A percentile compares a stretch with the other conserved stretches of the same genome.
These are phyloP conservation scores for Wallacemonas sp. DNA, from an alignment of 208 protist species.

Conservation along the genomic window DNA sequence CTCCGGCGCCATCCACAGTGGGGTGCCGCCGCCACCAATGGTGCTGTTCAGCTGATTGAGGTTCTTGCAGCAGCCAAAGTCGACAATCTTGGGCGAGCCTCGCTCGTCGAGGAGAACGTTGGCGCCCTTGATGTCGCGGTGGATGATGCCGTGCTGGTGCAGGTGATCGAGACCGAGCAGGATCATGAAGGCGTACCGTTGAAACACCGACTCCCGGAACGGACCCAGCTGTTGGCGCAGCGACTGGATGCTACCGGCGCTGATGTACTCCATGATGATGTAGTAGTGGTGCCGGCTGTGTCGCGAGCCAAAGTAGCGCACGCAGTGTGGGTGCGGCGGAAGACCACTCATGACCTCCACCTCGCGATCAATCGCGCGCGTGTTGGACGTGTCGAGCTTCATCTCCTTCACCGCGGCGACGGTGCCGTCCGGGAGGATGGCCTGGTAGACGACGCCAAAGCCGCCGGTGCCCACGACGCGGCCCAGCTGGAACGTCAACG, in stretches of 20 bases:
- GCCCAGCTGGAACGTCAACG: slow-evolving; percentile 61
- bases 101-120: slow-evolving; percentile 89
- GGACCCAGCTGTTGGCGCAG: slow-evolving; percentile 53
- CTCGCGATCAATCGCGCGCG: slow-evolving; percentile 73
- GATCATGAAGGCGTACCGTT: slow-evolving; percentile 78
- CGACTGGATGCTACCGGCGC: slow-evolving; percentile 79
- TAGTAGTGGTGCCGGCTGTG: slow-evolving; percentile 70
- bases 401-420: slow-evolving; percentile 80
- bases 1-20: slow-evolving; percentile 86
- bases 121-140: slow-evolving; percentile 91
- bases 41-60: slow-evolving; percentile 50
- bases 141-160: slow-evolving; percentile 80
- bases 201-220: slow-evolving; percentile 71
- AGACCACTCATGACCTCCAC: slow-evolving; percentile 66
- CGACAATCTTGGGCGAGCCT: slow-evolving; percentile 90
- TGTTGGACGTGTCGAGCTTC: slow-evolving; percentile 52
- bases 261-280: slow-evolving; percentile 89
- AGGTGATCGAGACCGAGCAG: slow-evolving; percentile 73
- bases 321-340: slow-evolving; percentile 74
- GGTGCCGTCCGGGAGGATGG: slow-evolving; percentile 58
- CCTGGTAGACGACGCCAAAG: slow-evolving; percentile 81
- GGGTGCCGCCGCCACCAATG: slow-evolving; percentile 57
- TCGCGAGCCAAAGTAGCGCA: slow-evolving; percentile 75
- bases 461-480: slow-evolving; percentile 65
- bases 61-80: slow-evolving; percentile 92